A percentile compares a stretch with the other conserved stretches of the same genome.
Evolutionary conservation across 306 rosid species (phyloP).

Genomic region (Nissolia schottii): DNA sequence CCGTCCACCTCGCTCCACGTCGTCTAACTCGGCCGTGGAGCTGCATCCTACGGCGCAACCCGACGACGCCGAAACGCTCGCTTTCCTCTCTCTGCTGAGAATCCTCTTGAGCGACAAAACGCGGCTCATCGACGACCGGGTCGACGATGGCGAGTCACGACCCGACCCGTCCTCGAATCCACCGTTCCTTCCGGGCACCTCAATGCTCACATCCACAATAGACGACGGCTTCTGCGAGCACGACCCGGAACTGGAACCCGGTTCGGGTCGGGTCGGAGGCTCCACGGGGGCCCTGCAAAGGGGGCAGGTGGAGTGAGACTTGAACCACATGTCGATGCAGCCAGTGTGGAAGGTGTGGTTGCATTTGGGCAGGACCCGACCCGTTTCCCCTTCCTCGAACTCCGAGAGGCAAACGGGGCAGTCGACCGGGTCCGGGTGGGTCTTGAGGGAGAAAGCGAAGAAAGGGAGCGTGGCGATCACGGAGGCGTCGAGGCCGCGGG

Average conservation of each 20-base stretch:
- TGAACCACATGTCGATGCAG: slow-evolving; percentile 92
- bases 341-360: slow-evolving; percentile 66
- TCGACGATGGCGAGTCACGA: slow-evolving; percentile 33
- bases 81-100: slow-evolving; percentile 48
- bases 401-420: slow-evolving; percentile 88
- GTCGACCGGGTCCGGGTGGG: slow-evolving; percentile 34
- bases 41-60: slow-evolving; percentile 24
- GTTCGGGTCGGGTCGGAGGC: not conserved
- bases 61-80: slow-evolving; percentile 37
- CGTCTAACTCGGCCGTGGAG: slow-evolving; percentile 36
- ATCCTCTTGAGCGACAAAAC: slow-evolving; percentile 65
- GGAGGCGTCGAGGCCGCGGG: slow-evolving; percentile 51
- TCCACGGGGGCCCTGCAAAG: slow-evolving; percentile 71
- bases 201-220: slow-evolving; percentile 30
- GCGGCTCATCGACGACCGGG: slow-evolving; percentile 56
- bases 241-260: slow-evolving; percentile 37
- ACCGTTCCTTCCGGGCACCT: slow-evolving; percentile 42
- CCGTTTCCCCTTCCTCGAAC: slow-evolving; percentile 56
- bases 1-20: slow-evolving; percentile 35
- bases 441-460: slow-evolving; percentile 37
- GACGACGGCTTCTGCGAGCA: slow-evolving; percentile 35
- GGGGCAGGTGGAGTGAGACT: slow-evolving; percentile 76
- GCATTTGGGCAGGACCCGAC: slow-evolving; percentile 69
- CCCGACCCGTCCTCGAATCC: slow-evolving; percentile 28
- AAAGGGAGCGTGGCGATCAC: slow-evolving; percentile 60